Base-by-base conservation (phyloP, 1,284 basidiomycete genomes). In the Sanghuangporus weigelae region DNA sequence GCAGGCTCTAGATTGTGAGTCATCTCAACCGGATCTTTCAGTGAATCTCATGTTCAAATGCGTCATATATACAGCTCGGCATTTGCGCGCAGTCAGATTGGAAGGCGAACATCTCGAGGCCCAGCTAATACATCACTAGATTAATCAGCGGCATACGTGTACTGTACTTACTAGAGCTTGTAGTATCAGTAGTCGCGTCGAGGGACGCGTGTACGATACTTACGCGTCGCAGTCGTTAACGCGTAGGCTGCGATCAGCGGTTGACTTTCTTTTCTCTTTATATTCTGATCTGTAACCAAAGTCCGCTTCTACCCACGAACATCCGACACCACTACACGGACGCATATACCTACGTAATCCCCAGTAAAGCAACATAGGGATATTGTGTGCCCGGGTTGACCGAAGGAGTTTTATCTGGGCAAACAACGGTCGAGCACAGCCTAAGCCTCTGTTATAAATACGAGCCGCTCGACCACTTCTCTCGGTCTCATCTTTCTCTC, bases 1-100 rank as follows among this genome's bases (percentile, higher is more conserved):
- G 77, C 76, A 56, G 78, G 79, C 19, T 86, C 85, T 21, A 77
- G 83, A 63, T 72, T 85, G 84, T 86, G 68, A 73, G 85, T 81
- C 12, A 44, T 44, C 49, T 19, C 6, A 21, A 42, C 53, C 1
- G 23, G 8, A 26, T 36, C 38, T 63, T 57, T 19, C n/a, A 1
- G 21, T 53, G 44, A 51, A 26, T 31, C 2, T 31, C 26, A 51
- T 26, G 14, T 3, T 50, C 3, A 51, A 23, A 11, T 8, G 26
- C 26, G 21, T 12, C 19, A 26, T n/a, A 26, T n/a, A 23, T 44
- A 10, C 63, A 83, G 83, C 58, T 82, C 81, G 66, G 76, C 76
- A 12, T 78, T 77, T 66, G 69, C 76, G 38, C 78, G 77, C 36
- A 81, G 80, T 67, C 76, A 76, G 53, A 69, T 79, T 55, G 72